These are phyloP conservation scores for Pseudogymnoascus sp. DNA, from an alignment of 2,329 filamentous ascomycete genomes.

Conservation along the genomic window DNA sequence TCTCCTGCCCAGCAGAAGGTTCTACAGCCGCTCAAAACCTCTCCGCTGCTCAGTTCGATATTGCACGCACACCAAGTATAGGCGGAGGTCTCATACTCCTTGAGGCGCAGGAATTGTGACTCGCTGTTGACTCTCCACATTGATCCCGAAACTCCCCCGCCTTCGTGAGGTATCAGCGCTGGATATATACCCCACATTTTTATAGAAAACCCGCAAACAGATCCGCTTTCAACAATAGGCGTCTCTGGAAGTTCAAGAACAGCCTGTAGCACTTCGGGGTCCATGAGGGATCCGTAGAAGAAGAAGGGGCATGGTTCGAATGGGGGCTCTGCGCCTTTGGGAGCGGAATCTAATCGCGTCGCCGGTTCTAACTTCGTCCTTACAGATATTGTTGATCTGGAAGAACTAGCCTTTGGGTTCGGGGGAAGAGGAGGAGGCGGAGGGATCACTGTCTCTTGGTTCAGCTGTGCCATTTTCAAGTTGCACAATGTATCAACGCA, in stretches of 20 bases:
- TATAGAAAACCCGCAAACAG: slow-evolving; percentile 23
- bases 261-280: slow-evolving; percentile 25
- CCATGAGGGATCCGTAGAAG: slow-evolving; percentile 30
- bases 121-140: not conserved
- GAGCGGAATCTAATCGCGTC: not conserved
- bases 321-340: not conserved
- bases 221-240: slow-evolving; percentile 20
- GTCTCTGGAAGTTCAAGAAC: slow-evolving; percentile 23
- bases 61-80: not conserved
- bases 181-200: slow-evolving; percentile 32
- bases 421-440: not conserved
- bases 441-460: not conserved
- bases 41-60: not conserved
- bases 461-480: not conserved
- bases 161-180: slow-evolving; percentile 8
- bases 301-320: slow-evolving; percentile 27
- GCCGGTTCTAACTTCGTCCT: not conserved
- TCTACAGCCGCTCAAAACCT: not conserved
- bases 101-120: not conserved
- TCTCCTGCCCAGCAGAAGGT: not conserved
- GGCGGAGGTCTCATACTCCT: not conserved
- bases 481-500: not conserved
- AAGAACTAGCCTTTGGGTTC: not conserved
- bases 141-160: not conserved
- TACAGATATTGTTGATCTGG: not conserved